Evolutionary conservation across 1,284 basidiomycete species (phyloP), one percentile per base, ranked within the genome.

Genomic region (Austroboletus olivaceoglutinosus): DNA sequence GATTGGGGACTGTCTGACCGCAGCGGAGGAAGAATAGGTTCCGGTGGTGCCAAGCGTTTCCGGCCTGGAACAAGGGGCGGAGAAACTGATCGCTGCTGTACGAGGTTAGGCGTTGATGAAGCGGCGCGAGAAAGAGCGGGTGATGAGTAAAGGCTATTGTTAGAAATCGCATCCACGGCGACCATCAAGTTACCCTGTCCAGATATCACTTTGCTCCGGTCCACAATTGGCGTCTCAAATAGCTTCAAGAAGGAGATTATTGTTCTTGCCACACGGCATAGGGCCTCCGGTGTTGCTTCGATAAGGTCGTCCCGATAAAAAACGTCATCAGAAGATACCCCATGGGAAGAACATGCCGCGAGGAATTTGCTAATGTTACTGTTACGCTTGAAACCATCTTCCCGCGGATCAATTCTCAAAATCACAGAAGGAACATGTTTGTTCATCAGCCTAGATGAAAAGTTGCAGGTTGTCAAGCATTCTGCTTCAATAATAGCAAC

Each of bases 361-460:
- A 89, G 74, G 62, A 91, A 91, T 65, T 81, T 84, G 27, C 83
- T 81, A 36, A 90, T 76, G 60, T 91, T 91, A 41, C 78, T 77
- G 6, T 79, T 80, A 47, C 81, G 80, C 56, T 76, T 72, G 53
- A 83, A 73, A 8, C 83, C 82, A 59, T 89, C 83, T 60, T 88
- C 85, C n/a, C 81, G 76, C 45, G 75, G 65, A 63, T 89, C 85
- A 40, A 86, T 77, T 43, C 81, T 80, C 37, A 81, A 70, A 53
- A 89, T 77, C 38, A 77, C 77, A 36, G 75, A 77, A 8, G 82
- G 80, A 45, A 80, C 75, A 45, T 88, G 75, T 65, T 85, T 87
- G 73, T 90, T 91, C 73, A 89, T 76, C 50, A 89, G 73, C 58
- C 88, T 91, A 61, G 27, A 38, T 39, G 43, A 36, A 38, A 36